Percentiles rank a stretch among this genome's conserved stretches.
Conservation (phyloP, 2,329 filamentous ascomycete genomes). For the Hyphodiscus sp. region DNA sequence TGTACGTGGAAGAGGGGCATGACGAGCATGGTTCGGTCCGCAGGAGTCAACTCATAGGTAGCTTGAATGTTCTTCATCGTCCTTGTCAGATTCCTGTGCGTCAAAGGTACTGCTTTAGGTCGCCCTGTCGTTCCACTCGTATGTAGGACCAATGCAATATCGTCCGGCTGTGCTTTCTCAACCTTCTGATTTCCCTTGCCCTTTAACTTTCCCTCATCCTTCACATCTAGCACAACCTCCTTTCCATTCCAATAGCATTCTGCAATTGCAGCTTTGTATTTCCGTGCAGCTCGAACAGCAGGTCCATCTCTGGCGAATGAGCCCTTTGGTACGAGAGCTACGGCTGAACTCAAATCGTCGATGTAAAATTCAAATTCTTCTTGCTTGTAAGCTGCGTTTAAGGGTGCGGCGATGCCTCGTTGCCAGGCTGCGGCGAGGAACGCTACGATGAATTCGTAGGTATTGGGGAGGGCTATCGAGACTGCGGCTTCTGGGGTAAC, state of each 20-base stretch:
- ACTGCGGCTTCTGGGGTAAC: constrained; percentile 64
- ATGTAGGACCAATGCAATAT: constrained; percentile 75
- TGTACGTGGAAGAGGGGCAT: constrained; percentile 92
- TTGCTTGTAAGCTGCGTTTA: constrained; percentile 85
- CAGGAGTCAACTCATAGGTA: constrained; percentile 65
- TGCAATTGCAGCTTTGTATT: constrained; percentile 76
- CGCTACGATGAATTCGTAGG: constrained; percentile 80
- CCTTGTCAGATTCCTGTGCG: constrained; percentile 71
- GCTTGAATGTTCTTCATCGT: constrained; percentile 79
- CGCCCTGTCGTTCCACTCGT: constrained; percentile 80
- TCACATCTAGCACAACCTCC: constrained; percentile 71
- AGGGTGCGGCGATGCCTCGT: constrained; percentile 74
- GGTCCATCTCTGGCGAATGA: constrained; percentile 60
- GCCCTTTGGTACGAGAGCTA: constrained; percentile 70
- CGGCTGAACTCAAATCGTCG: constrained; percentile 72
- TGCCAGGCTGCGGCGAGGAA: constrained; percentile 86
- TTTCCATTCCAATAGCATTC: constrained; percentile 74
- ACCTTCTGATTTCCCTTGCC: constrained; percentile 41
- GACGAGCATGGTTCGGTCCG: constrained; percentile 76
- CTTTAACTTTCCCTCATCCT: constrained; percentile 63
- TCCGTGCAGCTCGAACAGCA: constrained; percentile 69
- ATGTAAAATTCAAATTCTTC: constrained; percentile 91
- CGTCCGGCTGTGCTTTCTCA: constrained; percentile 60
- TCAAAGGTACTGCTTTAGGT: constrained; percentile 78
- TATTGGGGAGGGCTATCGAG: constrained; percentile 78